These are phyloP conservation scores for Talaromyces stipitatus DNA, from an alignment of 495 filamentous ascomycete species.

Conservation along the genomic window DNA sequence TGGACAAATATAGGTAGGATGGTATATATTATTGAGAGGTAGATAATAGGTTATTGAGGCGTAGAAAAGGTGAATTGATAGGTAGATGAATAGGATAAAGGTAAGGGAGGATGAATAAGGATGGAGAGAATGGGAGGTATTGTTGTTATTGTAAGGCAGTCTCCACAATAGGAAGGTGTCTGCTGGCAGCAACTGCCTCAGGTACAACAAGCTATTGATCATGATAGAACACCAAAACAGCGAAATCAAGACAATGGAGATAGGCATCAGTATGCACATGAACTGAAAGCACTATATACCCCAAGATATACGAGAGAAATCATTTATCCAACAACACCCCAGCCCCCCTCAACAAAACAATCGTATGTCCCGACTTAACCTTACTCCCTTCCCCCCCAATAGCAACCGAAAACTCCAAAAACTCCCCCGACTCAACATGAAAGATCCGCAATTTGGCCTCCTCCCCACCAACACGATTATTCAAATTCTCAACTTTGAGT, in stretches of 20 bases:
- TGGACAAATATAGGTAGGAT: background rate
- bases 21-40: background rate
- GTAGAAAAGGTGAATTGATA: background rate
- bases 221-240: too few relatives aligned
- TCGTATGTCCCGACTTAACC: slow-evolving; percentile 70
- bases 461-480: slow-evolving; percentile 73
- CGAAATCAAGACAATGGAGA: too few relatives aligned
- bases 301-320: background rate
- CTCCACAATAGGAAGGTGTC: background rate
- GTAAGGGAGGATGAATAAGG: background rate
- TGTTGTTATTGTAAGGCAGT: background rate
- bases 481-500: slow-evolving; percentile 77
- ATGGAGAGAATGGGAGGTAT: background rate
- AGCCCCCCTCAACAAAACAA: slow-evolving; percentile 82
- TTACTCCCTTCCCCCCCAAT: slow-evolving; percentile 45
- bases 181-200: too few relatives aligned
- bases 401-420: slow-evolving; percentile 82
- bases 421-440: slow-evolving; percentile 80
- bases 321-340: slow-evolving; percentile 47
- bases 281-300: background rate
- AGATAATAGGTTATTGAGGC: background rate
- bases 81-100: background rate
- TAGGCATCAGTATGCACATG: background rate
- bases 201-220: too few relatives aligned
- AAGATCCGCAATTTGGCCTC: slow-evolving; percentile 76